Conservation (phyloP, 2,329 filamentous ascomycete genomes). For the Apiospora hydei region DNA sequence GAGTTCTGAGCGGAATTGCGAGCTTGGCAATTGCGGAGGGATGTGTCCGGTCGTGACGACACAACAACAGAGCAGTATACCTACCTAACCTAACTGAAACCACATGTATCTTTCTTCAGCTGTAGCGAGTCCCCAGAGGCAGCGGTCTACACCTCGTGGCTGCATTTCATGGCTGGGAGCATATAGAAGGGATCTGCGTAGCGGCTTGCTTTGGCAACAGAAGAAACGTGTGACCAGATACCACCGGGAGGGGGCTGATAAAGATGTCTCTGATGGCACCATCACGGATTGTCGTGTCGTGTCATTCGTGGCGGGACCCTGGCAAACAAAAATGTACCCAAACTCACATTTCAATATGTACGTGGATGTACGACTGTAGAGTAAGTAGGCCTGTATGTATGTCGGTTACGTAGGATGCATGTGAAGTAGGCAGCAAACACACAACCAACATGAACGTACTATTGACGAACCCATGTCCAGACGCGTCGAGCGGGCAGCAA, state of each 20-base stretch:
- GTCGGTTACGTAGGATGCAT: constrained; percentile 4
- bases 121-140: neutral
- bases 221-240: neutral
- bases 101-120: neutral
- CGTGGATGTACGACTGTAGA: neutral
- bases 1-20: neutral
- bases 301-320: constrained; percentile 5
- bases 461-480: neutral
- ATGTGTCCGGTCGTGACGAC: neutral
- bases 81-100: neutral
- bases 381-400: neutral
- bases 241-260: neutral
- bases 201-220: neutral
- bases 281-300: neutral
- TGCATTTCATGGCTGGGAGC: neutral
- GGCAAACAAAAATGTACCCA: neutral
- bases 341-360: neutral
- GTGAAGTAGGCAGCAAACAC: constrained; percentile 1
- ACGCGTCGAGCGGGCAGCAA: neutral
- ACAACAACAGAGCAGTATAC: neutral
- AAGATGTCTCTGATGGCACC: constrained; percentile 3
- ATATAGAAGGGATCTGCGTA: neutral
- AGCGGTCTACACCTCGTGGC: neutral
- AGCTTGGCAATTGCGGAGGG: neutral
- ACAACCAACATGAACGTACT: neutral